These are phyloP conservation scores for Phytomonas sp. DNA, from an alignment of 208 protist species.

Conservation along the genomic window DNA sequence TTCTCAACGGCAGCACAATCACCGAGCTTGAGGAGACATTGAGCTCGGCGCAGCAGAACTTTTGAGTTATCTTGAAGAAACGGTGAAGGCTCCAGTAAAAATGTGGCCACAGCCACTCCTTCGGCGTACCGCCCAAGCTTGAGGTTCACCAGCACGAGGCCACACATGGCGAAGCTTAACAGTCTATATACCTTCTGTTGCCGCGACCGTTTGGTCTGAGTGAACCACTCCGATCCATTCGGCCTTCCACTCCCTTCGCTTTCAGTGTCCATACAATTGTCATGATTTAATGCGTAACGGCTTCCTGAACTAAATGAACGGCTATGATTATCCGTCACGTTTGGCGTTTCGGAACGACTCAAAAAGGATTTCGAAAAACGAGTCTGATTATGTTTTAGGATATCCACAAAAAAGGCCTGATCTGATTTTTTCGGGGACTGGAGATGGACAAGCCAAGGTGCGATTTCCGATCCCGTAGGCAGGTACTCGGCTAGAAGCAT, in stretches of 20 bases:
- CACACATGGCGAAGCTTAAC: conserved; percentile 25
- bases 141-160: conserved; percentile 39
- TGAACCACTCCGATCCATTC: not conserved
- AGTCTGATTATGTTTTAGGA: not conserved
- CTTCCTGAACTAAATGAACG: not conserved
- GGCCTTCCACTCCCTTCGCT: not conserved
- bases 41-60: conserved; percentile 59
- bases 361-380: not conserved
- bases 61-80: conserved; percentile 19
- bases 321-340: not conserved
- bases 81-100: conserved; percentile 21
- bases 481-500: conserved; percentile 58
- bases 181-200: conserved; percentile 1
- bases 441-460: not conserved
- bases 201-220: not conserved
- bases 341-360: not conserved
- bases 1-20: conserved; percentile 25
- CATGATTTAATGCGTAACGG: not conserved
- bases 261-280: not conserved
- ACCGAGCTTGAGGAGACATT: conserved; percentile 22
- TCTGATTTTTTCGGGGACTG: not conserved
- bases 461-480: conserved; percentile 7
- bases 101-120: conserved; percentile 29
- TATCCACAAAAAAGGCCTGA: not conserved
- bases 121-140: conserved; percentile 41